Base-by-base conservation (phyloP, 202 grass and related monocot genomes). In the Musa balbisiana region DNA sequence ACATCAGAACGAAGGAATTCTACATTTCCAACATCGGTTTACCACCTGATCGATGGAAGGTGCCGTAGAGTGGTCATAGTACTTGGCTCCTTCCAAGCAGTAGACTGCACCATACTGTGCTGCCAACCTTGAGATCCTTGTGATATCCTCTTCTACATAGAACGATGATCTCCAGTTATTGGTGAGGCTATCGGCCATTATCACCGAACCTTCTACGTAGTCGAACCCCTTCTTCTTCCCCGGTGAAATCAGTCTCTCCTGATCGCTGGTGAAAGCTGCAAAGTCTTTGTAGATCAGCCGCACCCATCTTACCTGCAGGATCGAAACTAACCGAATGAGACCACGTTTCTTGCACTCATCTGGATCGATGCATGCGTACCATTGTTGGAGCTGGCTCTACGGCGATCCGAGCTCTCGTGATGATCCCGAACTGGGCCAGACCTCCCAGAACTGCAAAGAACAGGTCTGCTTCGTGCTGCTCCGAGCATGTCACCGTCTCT, bases 51-150 rank as follows among this genome's bases (percentile, higher is more conserved):
- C 24, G 6, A 86, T 51, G 0, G 9, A 70, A 0, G 15, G 11
- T 15, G 24, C 21, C 0, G 55, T 67, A 0, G 60, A 33, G 53
- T 84, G 74, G 2, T 74, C 15, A 43, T 92, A 89, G 71, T 96
- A 92, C 64, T 80, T 74, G 9, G 87, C 76, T 0, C n/a, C 81
- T 86, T 92, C 92, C 0, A 87, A 78, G 58, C 79, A 80, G 79
- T 96, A 89, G 19, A 96, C 70, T 1, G 83, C 58, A n/a, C 54
- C 4, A 56, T 74, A 13, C 53, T 19, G 14, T 17, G 21, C 72
- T 10, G 72, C 52, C 10, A 74, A 17, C 23, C 19, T 17, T 27
- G 22, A 16, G 21, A 74, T 74, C 24, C 53, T 73, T 9, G 2
- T 16, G 24, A 29, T 55, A 9, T 73, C 71, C 52, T 73, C 71